Conservation (phyloP, 208 protist species). For the Crithidia mellificae region DNA sequence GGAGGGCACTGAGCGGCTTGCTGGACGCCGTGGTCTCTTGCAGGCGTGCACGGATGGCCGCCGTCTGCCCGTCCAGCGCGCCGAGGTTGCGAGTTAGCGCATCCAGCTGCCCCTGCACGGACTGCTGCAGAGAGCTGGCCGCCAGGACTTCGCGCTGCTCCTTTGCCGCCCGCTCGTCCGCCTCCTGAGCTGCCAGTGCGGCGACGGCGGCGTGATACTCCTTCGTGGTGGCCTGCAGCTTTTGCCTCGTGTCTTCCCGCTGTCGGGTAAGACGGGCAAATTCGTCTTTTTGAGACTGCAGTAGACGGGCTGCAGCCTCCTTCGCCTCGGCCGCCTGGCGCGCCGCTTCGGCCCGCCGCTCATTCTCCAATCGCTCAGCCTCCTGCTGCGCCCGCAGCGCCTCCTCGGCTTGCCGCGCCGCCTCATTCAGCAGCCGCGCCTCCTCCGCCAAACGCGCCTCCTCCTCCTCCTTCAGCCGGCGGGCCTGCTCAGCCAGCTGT, state of each 20-base stretch:
- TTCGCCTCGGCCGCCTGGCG: conserved; percentile 3
- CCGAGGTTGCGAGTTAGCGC: conserved; percentile 9
- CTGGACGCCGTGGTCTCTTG: neutral
- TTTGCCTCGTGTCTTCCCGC: neutral
- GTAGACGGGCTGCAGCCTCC: conserved; percentile 10
- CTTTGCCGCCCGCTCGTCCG: conserved; percentile 9
- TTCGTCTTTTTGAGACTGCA: conserved; percentile 4
- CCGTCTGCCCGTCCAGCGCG: conserved; percentile 3
- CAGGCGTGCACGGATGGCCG: conserved; percentile 1
- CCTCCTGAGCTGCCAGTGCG: conserved; percentile 12
- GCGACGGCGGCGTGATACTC: conserved; percentile 16
- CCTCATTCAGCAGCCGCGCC: neutral
- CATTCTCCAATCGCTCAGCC: conserved; percentile 10
- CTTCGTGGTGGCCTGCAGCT: conserved; percentile 4
- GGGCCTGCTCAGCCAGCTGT: neutral
- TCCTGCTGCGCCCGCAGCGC: conserved; percentile 8
- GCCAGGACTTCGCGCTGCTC: conserved; percentile 7
- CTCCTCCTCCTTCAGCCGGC: conserved; percentile 4
- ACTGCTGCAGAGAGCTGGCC: conserved; percentile 12
- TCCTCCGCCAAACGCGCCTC: conserved; percentile 17
- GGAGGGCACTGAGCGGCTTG: conserved; percentile 9
- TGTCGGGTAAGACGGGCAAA: neutral
- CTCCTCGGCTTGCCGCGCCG: conserved; percentile 18
- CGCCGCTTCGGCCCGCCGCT: neutral
- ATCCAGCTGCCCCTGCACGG: conserved; percentile 9